These are phyloP conservation scores for Pseudogymnoascus sp. DNA, from an alignment of 2,329 filamentous ascomycete genomes.

Conservation along the genomic window DNA sequence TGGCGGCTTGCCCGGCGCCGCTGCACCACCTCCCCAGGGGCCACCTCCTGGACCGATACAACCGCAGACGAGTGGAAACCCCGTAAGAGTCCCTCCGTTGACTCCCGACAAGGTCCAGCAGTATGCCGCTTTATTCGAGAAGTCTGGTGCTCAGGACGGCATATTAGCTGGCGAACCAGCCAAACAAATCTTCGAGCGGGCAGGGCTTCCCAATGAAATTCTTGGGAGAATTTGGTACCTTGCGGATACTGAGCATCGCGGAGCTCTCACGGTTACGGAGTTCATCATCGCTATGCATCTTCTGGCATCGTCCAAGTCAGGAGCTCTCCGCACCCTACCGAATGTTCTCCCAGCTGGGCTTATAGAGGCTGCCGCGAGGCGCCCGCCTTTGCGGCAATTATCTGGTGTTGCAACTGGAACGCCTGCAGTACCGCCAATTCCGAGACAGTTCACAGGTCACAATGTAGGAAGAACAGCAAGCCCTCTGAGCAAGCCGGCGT, in stretches of 20 bases:
- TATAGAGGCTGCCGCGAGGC: slow-evolving; percentile 80
- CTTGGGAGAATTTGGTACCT: slow-evolving; percentile 95
- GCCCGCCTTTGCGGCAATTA: slow-evolving; percentile 38
- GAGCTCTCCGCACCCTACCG: slow-evolving; percentile 70
- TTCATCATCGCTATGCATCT: slow-evolving; percentile 99
- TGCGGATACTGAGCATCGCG: slow-evolving; percentile 86
- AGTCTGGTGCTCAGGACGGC: slow-evolving; percentile 70
- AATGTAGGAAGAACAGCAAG: slow-evolving; percentile 50
- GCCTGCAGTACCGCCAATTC: slow-evolving; percentile 54
- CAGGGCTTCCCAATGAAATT: slow-evolving; percentile 78
- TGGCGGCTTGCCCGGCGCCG: slow-evolving; percentile 38
- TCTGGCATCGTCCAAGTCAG: slow-evolving; percentile 82
- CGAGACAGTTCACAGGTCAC: slow-evolving; percentile 71
- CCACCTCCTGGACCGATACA: slow-evolving; percentile 37
- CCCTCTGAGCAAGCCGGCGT: slow-evolving; percentile 44
- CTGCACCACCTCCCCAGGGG: slow-evolving; percentile 40
- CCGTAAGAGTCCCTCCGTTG: slow-evolving; percentile 81
- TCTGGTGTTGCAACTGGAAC: slow-evolving; percentile 30
- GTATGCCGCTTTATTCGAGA: slow-evolving; percentile 84
- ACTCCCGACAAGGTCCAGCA: slow-evolving; percentile 82
- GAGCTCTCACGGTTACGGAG: slow-evolving; percentile 76
- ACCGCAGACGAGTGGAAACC: slow-evolving; percentile 54
- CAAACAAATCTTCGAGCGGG: slow-evolving; percentile 91
- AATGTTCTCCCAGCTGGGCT: slow-evolving; percentile 73
- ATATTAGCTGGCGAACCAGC: slow-evolving; percentile 78